These are phyloP conservation scores for Pseudocercospora ulei DNA, from an alignment of 2,329 filamentous ascomycete species.

Conservation along the genomic window DNA sequence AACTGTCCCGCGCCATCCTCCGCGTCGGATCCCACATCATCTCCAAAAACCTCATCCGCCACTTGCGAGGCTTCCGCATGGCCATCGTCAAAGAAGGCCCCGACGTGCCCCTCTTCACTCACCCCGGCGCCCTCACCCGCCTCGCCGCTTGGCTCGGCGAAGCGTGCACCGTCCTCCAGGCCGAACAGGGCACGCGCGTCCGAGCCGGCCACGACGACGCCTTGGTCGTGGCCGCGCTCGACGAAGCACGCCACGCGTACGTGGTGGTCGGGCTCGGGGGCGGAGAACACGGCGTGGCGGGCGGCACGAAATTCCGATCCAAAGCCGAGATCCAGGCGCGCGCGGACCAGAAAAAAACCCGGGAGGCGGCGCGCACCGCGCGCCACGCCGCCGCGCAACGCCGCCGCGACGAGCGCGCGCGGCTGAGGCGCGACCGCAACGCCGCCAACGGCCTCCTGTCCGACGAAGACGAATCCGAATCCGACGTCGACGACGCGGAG, in stretches of 20 bases:
- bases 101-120: constrained; percentile 81
- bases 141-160: constrained; percentile 90
- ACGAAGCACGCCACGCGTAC: constrained; percentile 79
- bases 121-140: constrained; percentile 86
- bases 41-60: constrained; percentile 86
- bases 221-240: constrained; percentile 78
- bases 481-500: constrained; percentile 26
- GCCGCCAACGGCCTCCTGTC: constrained; percentile 46
- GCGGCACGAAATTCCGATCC: constrained; percentile 46
- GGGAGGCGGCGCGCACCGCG: constrained; percentile 43
- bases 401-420: constrained; percentile 49
- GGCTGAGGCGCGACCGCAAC: constrained; percentile 51
- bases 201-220: constrained; percentile 50
- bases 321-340: constrained; percentile 44
- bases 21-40: constrained; percentile 84
- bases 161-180: constrained; percentile 80
- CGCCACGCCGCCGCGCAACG: constrained; percentile 49
- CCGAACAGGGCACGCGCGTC: constrained; percentile 62
- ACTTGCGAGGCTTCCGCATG: constrained; percentile 85
- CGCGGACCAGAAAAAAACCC: constrained; percentile 53
- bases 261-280: constrained; percentile 88
- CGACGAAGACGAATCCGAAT: constrained; percentile 46
- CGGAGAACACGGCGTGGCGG: constrained; percentile 53
- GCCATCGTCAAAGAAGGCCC: constrained; percentile 92
- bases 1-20: constrained; percentile 84